Percentiles rank a stretch among this genome's conserved stretches.
These are phyloP conservation scores for Heritiera littoralis DNA, from an alignment of 345 rosid genomes.

Conservation along the genomic window DNA sequence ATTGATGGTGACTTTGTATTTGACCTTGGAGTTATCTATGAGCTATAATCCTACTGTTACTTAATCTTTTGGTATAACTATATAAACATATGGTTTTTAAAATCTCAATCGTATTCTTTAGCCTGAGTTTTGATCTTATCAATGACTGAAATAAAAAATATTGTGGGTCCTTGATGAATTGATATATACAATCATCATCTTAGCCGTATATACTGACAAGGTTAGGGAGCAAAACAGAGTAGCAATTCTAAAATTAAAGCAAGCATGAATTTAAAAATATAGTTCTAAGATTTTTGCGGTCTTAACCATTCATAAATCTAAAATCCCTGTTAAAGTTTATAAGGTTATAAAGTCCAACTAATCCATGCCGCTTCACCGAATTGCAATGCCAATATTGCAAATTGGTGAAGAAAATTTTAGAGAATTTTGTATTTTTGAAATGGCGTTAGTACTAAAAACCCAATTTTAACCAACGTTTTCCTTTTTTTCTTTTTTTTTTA, in stretches of 20 bases:
- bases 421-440: not conserved
- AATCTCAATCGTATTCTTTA: not conserved
- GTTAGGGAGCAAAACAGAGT: not conserved
- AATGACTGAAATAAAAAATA: not conserved
- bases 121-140: slow-evolving; percentile 5
- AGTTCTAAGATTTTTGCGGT: too few relatives aligned
- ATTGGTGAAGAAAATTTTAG: not conserved
- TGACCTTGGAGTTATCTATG: slow-evolving; percentile 45
- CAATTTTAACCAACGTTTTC: too few relatives aligned
- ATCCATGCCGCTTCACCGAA: too few relatives aligned
- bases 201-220: slow-evolving; percentile 10
- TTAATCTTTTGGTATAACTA: not conserved
- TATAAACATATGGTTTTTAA: not conserved
- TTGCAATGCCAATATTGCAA: too few relatives aligned
- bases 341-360: too few relatives aligned
- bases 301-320: too few relatives aligned
- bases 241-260: not conserved
- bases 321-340: too few relatives aligned
- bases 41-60: slow-evolving; percentile 14
- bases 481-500: too few relatives aligned
- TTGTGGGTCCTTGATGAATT: slow-evolving; percentile 21
- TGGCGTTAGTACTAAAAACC: too few relatives aligned
- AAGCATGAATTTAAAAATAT: too few relatives aligned
- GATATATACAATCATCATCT: slow-evolving; percentile 16
- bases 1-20: slow-evolving; percentile 40